Conservation (phyloP, 164 flowering plant genomes). For the Annona squamosa region DNA sequence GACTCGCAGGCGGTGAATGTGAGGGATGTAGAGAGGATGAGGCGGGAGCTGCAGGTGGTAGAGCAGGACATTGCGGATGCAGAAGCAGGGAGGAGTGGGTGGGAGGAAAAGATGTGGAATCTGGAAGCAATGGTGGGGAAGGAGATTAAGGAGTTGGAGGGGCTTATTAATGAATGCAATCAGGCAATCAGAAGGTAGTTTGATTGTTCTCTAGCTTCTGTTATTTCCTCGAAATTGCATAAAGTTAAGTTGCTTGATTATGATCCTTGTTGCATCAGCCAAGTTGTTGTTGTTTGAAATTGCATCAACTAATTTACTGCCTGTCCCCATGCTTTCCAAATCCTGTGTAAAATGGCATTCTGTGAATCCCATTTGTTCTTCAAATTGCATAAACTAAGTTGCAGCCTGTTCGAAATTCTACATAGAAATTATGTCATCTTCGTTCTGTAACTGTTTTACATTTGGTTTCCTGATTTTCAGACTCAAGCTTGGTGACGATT, state of each 20-base stretch:
- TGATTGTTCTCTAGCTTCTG: neutral
- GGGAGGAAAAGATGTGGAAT: constrained; percentile 94
- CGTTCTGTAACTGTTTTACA: neutral
- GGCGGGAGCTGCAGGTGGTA: constrained; percentile 73
- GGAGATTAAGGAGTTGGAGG: constrained; percentile 69
- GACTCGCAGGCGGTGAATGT: constrained; percentile 61
- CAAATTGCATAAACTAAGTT: neutral
- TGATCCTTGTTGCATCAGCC: too few relatives aligned
- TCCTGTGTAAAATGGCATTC: neutral
- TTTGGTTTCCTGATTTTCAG: constrained; percentile 24
- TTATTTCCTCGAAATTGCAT: neutral
- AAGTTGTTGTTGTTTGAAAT: too few relatives aligned
- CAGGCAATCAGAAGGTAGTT: constrained; percentile 51
- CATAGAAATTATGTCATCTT: neutral
- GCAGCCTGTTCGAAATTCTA: neutral
- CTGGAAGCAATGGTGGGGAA: constrained; percentile 39
- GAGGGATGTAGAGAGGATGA: constrained; percentile 95
- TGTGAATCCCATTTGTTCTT: neutral
- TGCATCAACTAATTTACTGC: neutral
- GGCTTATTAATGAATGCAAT: constrained; percentile 62
- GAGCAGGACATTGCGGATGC: constrained; percentile 79
- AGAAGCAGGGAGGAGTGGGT: constrained; percentile 52
- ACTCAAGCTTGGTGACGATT: constrained; percentile 62
- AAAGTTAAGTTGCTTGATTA: too few relatives aligned
- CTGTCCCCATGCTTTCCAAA: neutral